A percentile compares a stretch with the other conserved stretches of the same genome.
These are phyloP conservation scores for Microsporum ferrugineum DNA, from an alignment of 2,329 filamentous ascomycete species.

Conservation along the genomic window DNA sequence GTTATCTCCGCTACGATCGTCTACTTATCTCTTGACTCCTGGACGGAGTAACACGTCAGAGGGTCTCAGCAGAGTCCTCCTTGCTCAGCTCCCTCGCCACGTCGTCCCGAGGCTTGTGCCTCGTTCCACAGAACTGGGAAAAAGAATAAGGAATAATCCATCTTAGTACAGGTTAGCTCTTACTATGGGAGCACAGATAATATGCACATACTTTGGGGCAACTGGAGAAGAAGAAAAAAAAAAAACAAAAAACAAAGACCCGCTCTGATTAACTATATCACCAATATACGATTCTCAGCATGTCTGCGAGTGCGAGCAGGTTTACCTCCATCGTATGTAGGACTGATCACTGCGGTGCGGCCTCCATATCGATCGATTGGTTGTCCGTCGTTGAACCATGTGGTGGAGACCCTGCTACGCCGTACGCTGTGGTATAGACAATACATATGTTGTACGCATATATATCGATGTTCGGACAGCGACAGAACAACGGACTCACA, in stretches of 20 bases:
- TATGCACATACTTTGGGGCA: neutral
- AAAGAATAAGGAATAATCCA: neutral
- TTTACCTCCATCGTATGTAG: neutral
- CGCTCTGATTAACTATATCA: neutral
- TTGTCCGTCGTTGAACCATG: neutral
- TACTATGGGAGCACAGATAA: neutral
- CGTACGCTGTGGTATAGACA: neutral
- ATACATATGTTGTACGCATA: neutral
- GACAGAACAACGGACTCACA: neutral
- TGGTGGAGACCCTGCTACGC: neutral
- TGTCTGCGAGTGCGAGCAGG: neutral
- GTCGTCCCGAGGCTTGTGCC: conserved; percentile 11
- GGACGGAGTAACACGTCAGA: neutral
- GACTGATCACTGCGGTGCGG: neutral
- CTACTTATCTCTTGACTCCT: neutral
- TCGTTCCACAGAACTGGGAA: conserved; percentile 3
- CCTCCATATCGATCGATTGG: neutral
- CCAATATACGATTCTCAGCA: neutral
- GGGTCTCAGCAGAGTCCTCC: neutral
- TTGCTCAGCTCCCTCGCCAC: conserved; percentile 1
- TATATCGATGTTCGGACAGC: neutral
- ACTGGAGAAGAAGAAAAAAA: neutral
- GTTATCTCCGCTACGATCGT: conserved; percentile 1
- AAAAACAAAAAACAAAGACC: neutral
- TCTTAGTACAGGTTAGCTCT: neutral